These are phyloP conservation scores for Podila verticillata DNA, from an alignment of 192 early-diverging fungal genomes.

Conservation along the genomic window DNA sequence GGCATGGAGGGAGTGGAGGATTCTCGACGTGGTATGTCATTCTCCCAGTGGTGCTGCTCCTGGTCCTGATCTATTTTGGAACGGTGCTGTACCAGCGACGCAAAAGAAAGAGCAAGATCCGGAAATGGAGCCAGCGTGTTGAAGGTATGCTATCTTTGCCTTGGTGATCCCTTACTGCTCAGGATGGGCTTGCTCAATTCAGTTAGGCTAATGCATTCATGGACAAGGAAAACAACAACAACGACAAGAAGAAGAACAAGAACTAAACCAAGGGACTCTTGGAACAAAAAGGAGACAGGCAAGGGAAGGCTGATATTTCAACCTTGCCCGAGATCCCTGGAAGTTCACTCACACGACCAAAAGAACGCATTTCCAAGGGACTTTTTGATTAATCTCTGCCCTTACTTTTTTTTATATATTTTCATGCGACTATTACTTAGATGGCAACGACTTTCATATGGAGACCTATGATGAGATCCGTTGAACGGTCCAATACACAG, in stretches of 20 bases:
- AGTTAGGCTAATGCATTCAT: background rate
- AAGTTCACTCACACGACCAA: too few species aligned
- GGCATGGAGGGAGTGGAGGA: background rate
- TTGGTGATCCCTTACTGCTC: background rate
- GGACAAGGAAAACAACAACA: slow-evolving; percentile 1
- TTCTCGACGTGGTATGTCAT: slow-evolving; percentile 39
- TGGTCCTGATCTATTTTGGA: slow-evolving; percentile 30
- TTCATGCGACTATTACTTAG: background rate
- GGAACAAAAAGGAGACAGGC: background rate
- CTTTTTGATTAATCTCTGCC: background rate
- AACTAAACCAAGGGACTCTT: background rate
- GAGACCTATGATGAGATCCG: slow-evolving; percentile 28
- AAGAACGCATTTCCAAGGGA: background rate
- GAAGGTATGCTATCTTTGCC: slow-evolving; percentile 18
- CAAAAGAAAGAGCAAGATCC: slow-evolving; percentile 20
- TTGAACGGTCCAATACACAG: background rate
- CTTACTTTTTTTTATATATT: slow-evolving; percentile 11
- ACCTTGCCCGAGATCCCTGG: too few species aligned
- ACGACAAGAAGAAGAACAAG: background rate
- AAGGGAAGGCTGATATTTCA: background rate
- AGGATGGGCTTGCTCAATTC: background rate
- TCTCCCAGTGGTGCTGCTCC: slow-evolving; percentile 16
- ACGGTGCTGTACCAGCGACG: slow-evolving; percentile 29
- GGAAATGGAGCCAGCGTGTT: slow-evolving; percentile 31
- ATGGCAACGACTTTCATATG: slow-evolving; percentile 22